Conservation (phyloP, 371 early-diverging fungal species). For the Mucor saturninus region DNA sequence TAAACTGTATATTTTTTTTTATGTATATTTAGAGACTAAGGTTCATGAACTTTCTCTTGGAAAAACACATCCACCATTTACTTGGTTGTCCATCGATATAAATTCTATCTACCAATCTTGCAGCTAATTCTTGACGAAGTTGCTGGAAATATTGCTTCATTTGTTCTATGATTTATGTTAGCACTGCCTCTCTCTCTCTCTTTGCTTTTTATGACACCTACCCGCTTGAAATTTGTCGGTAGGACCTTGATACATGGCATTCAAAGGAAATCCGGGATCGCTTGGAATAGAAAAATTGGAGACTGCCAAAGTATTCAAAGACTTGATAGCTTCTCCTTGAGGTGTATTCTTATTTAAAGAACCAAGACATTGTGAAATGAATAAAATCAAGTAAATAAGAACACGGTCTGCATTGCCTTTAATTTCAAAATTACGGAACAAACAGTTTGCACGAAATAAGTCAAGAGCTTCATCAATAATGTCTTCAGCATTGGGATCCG, state of each 20-base stretch:
- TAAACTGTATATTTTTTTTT: not conserved
- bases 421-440: slow-evolving; percentile 98
- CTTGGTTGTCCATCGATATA: slow-evolving; percentile 84
- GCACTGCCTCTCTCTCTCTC: too few relatives aligned
- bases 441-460: slow-evolving; percentile 94
- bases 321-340: slow-evolving; percentile 75
- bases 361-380: slow-evolving; percentile 86
- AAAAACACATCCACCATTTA: slow-evolving; percentile 99
- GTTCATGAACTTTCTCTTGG: slow-evolving; percentile 97
- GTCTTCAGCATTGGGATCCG: slow-evolving; percentile 75
- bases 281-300: slow-evolving; percentile 92
- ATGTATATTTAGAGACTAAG: slow-evolving; percentile 58
- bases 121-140: slow-evolving; percentile 87
- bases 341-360: slow-evolving; percentile 68
- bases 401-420: slow-evolving; percentile 92
- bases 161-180: slow-evolving; percentile 56
- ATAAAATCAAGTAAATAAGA: slow-evolving; percentile 92
- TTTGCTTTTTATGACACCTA: slow-evolving; percentile 30
- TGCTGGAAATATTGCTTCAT: slow-evolving; percentile 88
- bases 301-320: slow-evolving; percentile 83
- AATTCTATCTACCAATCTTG: slow-evolving; percentile 75
- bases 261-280: slow-evolving; percentile 90
- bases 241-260: slow-evolving; percentile 84
- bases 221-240: slow-evolving; percentile 77
- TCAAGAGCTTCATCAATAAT: slow-evolving; percentile 93